Conservation (phyloP, 2,329 filamentous ascomycete species). For the Monosporascus cannonballus region DNA sequence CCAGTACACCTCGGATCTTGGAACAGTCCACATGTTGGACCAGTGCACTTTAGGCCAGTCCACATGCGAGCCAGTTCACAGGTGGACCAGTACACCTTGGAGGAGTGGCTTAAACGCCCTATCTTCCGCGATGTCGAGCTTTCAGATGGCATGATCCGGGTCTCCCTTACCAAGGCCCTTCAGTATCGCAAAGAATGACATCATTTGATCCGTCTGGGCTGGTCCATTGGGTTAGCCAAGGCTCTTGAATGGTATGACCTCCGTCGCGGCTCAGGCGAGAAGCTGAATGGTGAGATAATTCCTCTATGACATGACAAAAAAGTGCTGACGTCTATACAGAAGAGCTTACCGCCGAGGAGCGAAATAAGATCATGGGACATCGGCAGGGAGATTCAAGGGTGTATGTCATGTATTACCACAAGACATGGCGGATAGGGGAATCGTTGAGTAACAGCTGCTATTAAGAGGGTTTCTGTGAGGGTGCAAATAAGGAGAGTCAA, state of each 20-base stretch:
- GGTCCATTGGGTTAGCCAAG: background rate
- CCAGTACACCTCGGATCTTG: no score
- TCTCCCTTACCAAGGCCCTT: background rate
- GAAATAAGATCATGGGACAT: background rate
- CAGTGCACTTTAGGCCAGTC: no score
- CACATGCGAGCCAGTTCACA: no score
- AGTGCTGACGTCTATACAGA: background rate
- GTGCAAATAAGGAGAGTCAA: no score
- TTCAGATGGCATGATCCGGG: background rate
- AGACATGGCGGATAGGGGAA: no score
- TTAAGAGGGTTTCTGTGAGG: no score
- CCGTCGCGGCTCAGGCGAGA: background rate
- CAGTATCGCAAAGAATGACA: background rate
- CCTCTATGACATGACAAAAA: background rate
- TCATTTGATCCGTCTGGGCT: background rate
- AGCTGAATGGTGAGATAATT: background rate
- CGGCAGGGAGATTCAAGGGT: background rate
- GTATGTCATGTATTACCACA: background rate
- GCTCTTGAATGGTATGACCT: background rate
- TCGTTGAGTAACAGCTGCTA: no score
- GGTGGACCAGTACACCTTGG: no score
- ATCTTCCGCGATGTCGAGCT: background rate
- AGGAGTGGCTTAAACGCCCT: background rate
- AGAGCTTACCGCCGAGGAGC: background rate
- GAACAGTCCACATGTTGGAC: no score